phyloP scores from a whole-genome alignment of 495 filamentous ascomycete genomes.

The Durotheca rogersii region DNA sequence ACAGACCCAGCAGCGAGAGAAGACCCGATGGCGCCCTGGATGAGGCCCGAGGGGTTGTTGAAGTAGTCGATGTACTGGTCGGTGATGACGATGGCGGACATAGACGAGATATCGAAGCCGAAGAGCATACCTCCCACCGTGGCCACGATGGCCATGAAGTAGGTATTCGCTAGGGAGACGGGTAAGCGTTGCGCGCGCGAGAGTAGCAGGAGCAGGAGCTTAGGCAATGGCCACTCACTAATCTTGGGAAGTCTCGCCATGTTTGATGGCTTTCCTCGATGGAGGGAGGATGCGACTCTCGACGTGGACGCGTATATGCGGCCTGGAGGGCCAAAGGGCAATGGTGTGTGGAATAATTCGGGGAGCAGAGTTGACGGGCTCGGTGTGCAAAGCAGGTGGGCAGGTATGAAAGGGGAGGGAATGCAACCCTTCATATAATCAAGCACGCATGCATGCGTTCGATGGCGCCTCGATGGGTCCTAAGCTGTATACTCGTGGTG shows the following conservation, averaged over 20 bases:
- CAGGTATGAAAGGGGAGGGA: too few species aligned
- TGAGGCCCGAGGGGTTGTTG: slow-evolving; percentile 60
- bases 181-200: slow-evolving; percentile 24
- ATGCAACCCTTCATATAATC: slow-evolving; percentile 31
- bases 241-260: slow-evolving; percentile 36
- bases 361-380: neutral
- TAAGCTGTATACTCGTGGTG: slow-evolving; percentile 2
- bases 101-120: slow-evolving; percentile 68
- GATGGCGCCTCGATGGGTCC: slow-evolving; percentile 19
- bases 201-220: neutral
- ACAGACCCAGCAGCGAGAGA: slow-evolving; percentile 70
- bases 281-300: slow-evolving; percentile 6
- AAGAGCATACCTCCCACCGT: slow-evolving; percentile 64
- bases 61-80: slow-evolving; percentile 68
- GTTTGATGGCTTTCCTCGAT: slow-evolving; percentile 23
- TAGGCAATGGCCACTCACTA: slow-evolving; percentile 29
- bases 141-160: slow-evolving; percentile 63
- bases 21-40: slow-evolving; percentile 65
- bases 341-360: slow-evolving; percentile 2
- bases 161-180: slow-evolving; percentile 48
- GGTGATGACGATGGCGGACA: slow-evolving; percentile 71
- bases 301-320: too few species aligned
- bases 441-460: slow-evolving; percentile 23
- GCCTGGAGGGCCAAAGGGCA: too few species aligned
- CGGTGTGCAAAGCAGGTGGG: too few species aligned